A percentile compares a stretch with the other conserved stretches of the same genome.
Evolutionary conservation across 805 yeast species (phyloP).

Genomic region (Grigorovia humatica): DNA sequence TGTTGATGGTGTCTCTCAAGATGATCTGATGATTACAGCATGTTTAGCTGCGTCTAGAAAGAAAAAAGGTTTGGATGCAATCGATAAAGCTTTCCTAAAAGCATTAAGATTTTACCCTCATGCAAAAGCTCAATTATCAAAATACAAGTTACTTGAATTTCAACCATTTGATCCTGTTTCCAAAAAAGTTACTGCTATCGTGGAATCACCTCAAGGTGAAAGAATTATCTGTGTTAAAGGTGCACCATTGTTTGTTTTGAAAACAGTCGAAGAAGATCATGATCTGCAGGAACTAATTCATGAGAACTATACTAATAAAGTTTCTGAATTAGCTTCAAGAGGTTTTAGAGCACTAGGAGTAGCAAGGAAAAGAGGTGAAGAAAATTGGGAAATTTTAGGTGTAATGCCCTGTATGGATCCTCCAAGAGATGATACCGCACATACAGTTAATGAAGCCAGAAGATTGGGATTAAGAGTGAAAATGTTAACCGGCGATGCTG

Average conservation of each 20-base stretch:
- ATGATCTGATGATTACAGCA: constrained; percentile 93
- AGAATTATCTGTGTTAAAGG: constrained; percentile 93
- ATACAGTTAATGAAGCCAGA: constrained; percentile 87
- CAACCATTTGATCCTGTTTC: constrained; percentile 98
- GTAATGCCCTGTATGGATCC: constrained; percentile 99
- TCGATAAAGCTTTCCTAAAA: constrained; percentile 93
- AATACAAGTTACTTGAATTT: constrained; percentile 90
- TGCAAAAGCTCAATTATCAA: constrained; percentile 85
- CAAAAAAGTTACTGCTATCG: constrained; percentile 90
- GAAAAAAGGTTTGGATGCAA: constrained; percentile 97
- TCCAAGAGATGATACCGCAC: constrained; percentile 97
- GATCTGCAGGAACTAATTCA: constrained; percentile 89
- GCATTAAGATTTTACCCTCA: constrained; percentile 80
- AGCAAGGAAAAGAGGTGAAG: constrained; percentile 97
- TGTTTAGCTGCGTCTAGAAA: constrained; percentile 96
- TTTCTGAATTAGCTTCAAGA: constrained; percentile 94
- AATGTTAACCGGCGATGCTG: constrained; percentile 99
- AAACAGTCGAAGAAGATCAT: constrained; percentile 95
- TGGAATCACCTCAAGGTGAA: constrained; percentile 93
- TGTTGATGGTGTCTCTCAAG: constrained; percentile 93
- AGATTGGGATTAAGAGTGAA: constrained; percentile 85
- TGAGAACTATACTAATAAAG: constrained; percentile 92
- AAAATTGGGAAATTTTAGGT: constrained; percentile 96
- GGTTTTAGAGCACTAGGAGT: constrained; percentile 98
- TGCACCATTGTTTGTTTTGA: constrained; percentile 94